Conservation (phyloP, 1,284 basidiomycete species). For the Sanghuangporus sanghuang region DNA sequence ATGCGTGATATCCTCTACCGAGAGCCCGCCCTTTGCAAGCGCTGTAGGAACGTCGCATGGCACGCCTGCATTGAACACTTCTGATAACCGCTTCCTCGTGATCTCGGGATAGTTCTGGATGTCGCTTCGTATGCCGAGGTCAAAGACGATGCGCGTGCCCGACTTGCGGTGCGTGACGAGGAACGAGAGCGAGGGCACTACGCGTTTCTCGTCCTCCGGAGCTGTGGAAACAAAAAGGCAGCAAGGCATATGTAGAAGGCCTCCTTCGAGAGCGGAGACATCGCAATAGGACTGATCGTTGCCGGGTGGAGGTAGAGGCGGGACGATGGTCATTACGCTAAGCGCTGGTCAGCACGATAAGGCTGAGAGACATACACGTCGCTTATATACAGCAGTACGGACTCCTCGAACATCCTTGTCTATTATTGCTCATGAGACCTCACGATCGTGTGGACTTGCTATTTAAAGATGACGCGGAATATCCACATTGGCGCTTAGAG, state of each 20-base stretch:
- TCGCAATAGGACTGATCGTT: constrained; percentile 17
- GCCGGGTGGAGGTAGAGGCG: constrained; percentile 14
- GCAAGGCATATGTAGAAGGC: constrained; percentile 13
- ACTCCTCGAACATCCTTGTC: background rate
- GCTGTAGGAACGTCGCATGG: constrained; percentile 43
- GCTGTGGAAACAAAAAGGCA: constrained; percentile 14
- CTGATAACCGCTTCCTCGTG: constrained; percentile 23
- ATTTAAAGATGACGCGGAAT: no score
- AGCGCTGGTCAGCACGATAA: background rate
- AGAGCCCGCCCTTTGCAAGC: constrained; percentile 41
- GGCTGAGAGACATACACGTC: background rate
- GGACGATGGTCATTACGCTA: background rate
- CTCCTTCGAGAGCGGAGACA: constrained; percentile 22
- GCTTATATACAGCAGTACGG: background rate
- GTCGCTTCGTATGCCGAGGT: constrained; percentile 21
- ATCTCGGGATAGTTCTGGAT: constrained; percentile 5
- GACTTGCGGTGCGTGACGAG: constrained; percentile 17
- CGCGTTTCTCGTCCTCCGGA: constrained; percentile 3
- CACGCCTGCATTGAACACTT: constrained; percentile 28
- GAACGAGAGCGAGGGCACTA: constrained; percentile 20
- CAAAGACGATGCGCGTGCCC: constrained; percentile 18
- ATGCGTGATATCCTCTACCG: constrained; percentile 34
- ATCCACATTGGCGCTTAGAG: no score
- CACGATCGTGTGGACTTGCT: background rate
- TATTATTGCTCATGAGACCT: background rate